Evolutionary conservation across 2,329 filamentous ascomycete genomes (phyloP), one percentile per base, ranked within the genome.

Genomic region (Penicillium crustosum): DNA sequence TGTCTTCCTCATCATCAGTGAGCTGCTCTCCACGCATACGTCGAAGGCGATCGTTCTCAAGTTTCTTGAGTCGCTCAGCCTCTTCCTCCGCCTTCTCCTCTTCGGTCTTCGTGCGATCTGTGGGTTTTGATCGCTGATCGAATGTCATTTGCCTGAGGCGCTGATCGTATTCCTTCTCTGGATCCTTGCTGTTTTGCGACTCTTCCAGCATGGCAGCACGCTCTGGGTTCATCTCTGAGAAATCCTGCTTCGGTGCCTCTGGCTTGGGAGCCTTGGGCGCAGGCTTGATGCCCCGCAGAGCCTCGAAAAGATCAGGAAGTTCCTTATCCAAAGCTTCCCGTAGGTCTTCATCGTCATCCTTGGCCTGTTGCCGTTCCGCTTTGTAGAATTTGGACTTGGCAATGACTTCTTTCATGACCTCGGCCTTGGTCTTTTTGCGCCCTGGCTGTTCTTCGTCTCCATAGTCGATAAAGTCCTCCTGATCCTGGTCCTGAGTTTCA

Each of bases 401-500:
- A 65, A 99, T 97, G 60, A 99, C 83, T 75, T 99, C 95, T 69
- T 96, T 89, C 91, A 97, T 97, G 49, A 99, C 90, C 75, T 99
- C 94, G 53, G 94, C 90, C 77, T 97, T 97, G 3, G 88, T 88
- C 79, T 97, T 99, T 75, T 96, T 97, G 58, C 89, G 84, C 67
- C 93, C 89, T 0, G 91, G 92, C 61, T 87, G 79, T 21, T 81
- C 81, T 36, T 81, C 78, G 0, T 80, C 80, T 3, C 79, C 81
- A n/a, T 76, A 79, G 6, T 80, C 80, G 5, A 71, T 69, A 17
- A 50, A 55, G 2, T 70, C 68, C 8, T 69, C 71, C 61, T 71
- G 70, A 15, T 81, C 78, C 31, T 75, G 77, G 0, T 78, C 81
- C 31, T 79, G 70, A 29, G 13, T 10, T 19, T 55, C 39, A 13